A percentile compares a stretch with the other conserved stretches of the same genome.
These are phyloP conservation scores for Moesziomyces sp. DNA, from an alignment of 1,284 basidiomycete genomes.

Conservation along the genomic window DNA sequence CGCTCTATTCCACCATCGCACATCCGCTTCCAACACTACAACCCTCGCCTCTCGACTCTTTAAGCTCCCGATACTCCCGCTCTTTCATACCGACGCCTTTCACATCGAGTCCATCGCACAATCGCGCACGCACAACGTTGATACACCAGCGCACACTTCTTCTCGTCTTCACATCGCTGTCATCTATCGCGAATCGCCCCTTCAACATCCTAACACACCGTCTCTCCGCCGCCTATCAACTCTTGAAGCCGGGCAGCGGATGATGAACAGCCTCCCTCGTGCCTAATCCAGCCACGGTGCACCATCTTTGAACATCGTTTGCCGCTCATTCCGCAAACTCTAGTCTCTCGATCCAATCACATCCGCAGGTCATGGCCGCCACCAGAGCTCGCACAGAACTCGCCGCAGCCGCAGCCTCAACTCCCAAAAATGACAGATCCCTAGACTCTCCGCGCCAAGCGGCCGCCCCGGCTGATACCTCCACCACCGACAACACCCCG, in stretches of 20 bases:
- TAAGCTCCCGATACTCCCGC: no score
- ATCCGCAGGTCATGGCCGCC: conserved; percentile 44
- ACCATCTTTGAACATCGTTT: neutral
- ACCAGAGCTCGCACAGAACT: conserved; percentile 45
- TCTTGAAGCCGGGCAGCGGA: conserved; percentile 12
- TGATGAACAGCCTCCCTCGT: conserved; percentile 24
- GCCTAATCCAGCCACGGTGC: conserved; percentile 41
- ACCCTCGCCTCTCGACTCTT: no score
- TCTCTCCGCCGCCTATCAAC: neutral
- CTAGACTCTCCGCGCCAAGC: conserved; percentile 8
- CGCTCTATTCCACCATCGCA: no score
- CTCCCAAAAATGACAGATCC: conserved; percentile 23
- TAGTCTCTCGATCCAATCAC: neutral
- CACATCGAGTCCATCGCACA: no score
- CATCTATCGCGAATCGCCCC: neutral
- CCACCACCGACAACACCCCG: conserved; percentile 27
- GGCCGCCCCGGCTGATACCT: conserved; percentile 7
- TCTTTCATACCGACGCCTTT: no score
- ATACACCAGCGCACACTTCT: no score
- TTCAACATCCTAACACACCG: neutral
- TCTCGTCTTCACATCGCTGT: conserved; percentile 2
- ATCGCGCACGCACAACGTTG: no score
- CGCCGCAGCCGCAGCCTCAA: conserved; percentile 20
- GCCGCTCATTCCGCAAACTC: neutral
- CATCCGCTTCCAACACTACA: no score